Percentiles rank a stretch among this genome's conserved stretches.
These are phyloP conservation scores for Fistulinella prunicolor DNA, from an alignment of 768 basidiomycete genomes.

Conservation along the genomic window DNA sequence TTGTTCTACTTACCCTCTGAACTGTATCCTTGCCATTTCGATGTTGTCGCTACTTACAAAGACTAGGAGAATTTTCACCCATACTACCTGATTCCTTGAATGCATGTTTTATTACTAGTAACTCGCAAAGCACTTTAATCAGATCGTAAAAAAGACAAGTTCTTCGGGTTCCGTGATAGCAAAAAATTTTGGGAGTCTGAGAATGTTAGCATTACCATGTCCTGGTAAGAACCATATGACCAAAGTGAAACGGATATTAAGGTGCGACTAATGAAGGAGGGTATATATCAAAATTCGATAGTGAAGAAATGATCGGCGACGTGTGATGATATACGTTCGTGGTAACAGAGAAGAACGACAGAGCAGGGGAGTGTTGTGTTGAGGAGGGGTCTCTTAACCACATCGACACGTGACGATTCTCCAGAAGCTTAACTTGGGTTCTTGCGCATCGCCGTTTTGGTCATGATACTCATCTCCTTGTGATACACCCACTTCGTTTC, in stretches of 20 bases:
- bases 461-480: slow-evolving; percentile 57
- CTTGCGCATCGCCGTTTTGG: slow-evolving; percentile 52
- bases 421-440: slow-evolving; percentile 55
- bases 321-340: slow-evolving; percentile 26
- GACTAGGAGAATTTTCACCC: slow-evolving; percentile 1
- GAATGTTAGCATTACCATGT: slow-evolving; percentile 28
- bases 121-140: slow-evolving; percentile 31
- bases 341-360: slow-evolving; percentile 22
- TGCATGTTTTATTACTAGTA: slow-evolving; percentile 23
- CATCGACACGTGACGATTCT: slow-evolving; percentile 79
- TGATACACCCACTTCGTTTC: slow-evolving; percentile 64
- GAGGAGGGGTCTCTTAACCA: slow-evolving; percentile 38
- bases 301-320: slow-evolving; percentile 35
- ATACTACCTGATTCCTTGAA: slow-evolving; percentile 12
- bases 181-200: slow-evolving; percentile 18
- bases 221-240: slow-evolving; percentile 32
- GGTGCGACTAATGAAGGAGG: slow-evolving; percentile 32
- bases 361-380: slow-evolving; percentile 16
- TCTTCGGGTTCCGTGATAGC: slow-evolving; percentile 26
- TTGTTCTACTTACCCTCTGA: not conserved
- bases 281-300: slow-evolving; percentile 36
- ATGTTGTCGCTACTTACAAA: too few relatives aligned
- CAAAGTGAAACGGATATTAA: slow-evolving; percentile 37
- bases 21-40: too few relatives aligned
- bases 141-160: slow-evolving; percentile 24